Base-by-base conservation (phyloP, 495 filamentous ascomycete genomes). In the Choiromyces venosus region DNA sequence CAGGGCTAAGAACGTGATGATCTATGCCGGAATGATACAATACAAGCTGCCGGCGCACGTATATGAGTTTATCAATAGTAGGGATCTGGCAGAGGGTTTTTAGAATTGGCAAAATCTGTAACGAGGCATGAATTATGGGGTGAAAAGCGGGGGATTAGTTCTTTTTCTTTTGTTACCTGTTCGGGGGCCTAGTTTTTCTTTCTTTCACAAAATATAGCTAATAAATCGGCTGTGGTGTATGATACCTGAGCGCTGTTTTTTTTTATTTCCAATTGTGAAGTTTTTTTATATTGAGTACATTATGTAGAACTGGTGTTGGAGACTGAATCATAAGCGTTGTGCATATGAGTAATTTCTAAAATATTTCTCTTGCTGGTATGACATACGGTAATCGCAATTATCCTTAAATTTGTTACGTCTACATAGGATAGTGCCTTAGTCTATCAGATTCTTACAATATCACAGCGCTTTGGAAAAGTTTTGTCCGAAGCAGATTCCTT, bases 1-100 rank as follows among this genome's bases (percentile, higher is more conserved):
- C 78, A 91, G 89, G 80, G 92, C 90, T 67, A 91, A 91, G 79
- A 95, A 97, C 83, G 82, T 97, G 71, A 96, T 94, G 86, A 89
- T 96, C 42, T 99, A 97, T 84, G 94, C 94, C 19, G 94, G 95
- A 37, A 89, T 97, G 86, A 88, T 99, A 78, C 90, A 92, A 81
- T 99, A 96, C 83, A 89, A 94, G 76, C 87, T 89, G 14, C 87
- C 88, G 37, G 85, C 87, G 78, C 66, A 81, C 73, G 79, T 81
- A 56, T 81, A 81, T 77, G 76, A 77, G 38, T 81, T 81, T 76
- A 81, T 81, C 71, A 79, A 79, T 56, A 75, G 73, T 72, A 71
- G 77, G 25, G 78, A 80, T 69, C 68, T 78, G 44, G 69, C 74
- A 36, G 74, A 78, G 39, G 76, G 75, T 38, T 78, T 77, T 73